Evolutionary conservation across 2,329 filamentous ascomycete genomes (phyloP).

Genomic region (Apiospora arundinis): DNA sequence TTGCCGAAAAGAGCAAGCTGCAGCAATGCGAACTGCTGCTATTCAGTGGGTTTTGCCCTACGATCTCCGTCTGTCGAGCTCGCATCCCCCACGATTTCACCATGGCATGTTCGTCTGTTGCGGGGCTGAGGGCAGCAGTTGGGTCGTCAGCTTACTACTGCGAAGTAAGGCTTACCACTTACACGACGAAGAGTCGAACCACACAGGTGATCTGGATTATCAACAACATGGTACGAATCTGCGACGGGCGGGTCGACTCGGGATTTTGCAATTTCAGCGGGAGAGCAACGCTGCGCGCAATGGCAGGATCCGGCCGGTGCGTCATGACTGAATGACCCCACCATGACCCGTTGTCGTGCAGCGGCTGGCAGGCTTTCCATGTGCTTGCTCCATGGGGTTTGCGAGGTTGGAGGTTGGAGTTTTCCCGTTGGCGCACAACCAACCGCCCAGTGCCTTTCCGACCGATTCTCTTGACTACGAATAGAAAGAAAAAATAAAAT

Average conservation of each 20-base stretch:
- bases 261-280: background rate
- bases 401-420: background rate
- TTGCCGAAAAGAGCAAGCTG: background rate
- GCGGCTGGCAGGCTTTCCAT: background rate
- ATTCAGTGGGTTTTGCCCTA: background rate
- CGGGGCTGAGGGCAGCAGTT: background rate
- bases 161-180: background rate
- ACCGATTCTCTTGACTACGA: background rate
- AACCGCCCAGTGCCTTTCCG: background rate
- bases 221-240: background rate
- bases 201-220: background rate
- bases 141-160: background rate
- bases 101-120: background rate
- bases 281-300: background rate
- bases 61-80: conserved; percentile 4
- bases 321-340: background rate
- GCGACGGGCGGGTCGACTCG: background rate
- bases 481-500: background rate
- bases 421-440: background rate
- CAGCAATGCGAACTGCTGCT: background rate
- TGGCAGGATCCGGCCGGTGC: conserved; percentile 14
- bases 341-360: conserved; percentile 14
- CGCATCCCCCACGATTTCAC: background rate
- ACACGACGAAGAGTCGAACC: background rate
- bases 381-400: background rate